These are phyloP conservation scores for Hymenoscyphus infarciens DNA, from an alignment of 2,329 filamentous ascomycete species.

Conservation along the genomic window DNA sequence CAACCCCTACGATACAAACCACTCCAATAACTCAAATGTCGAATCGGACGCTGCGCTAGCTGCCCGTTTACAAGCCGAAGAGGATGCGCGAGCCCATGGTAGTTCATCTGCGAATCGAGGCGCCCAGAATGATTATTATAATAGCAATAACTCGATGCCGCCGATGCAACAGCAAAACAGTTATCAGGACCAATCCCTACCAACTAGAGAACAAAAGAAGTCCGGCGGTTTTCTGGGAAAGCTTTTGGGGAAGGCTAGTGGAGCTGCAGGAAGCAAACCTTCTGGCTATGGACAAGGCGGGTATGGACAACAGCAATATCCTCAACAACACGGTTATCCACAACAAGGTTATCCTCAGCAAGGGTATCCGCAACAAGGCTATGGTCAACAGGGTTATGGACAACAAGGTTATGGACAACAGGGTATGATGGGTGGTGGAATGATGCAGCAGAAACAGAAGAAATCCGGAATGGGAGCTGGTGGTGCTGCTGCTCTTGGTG, in stretches of 20 bases:
- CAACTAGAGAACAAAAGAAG: slow-evolving; percentile 42
- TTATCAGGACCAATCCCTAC: slow-evolving; percentile 35
- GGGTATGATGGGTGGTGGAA: slow-evolving; percentile 26
- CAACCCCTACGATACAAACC: slow-evolving; percentile 60
- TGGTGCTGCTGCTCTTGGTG: slow-evolving; percentile 66
- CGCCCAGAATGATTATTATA: slow-evolving; percentile 7
- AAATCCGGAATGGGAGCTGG: slow-evolving; percentile 64
- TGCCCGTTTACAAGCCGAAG: slow-evolving; percentile 76
- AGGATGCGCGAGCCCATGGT: slow-evolving; percentile 58
- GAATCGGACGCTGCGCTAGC: slow-evolving; percentile 73
- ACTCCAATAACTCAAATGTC: slow-evolving; percentile 5
- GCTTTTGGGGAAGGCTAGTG: slow-evolving; percentile 40
- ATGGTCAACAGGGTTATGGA: slow-evolving; percentile 36
- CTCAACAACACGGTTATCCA: slow-evolving; percentile 32
- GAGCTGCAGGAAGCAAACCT: slow-evolving; percentile 28
- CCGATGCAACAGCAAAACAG: neutral
- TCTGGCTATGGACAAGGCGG: slow-evolving; percentile 36
- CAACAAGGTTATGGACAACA: slow-evolving; percentile 25
- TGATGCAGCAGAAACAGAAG: slow-evolving; percentile 41
- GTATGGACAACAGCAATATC: slow-evolving; percentile 23
- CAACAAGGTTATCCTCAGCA: slow-evolving; percentile 39
- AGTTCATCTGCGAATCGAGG: slow-evolving; percentile 19
- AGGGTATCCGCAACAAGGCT: slow-evolving; percentile 36
- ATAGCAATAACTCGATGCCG: neutral
- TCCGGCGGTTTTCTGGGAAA: slow-evolving; percentile 50